These are phyloP conservation scores for Orychophragmus violaceus DNA, from an alignment of 345 rosid species.

Conservation along the genomic window DNA sequence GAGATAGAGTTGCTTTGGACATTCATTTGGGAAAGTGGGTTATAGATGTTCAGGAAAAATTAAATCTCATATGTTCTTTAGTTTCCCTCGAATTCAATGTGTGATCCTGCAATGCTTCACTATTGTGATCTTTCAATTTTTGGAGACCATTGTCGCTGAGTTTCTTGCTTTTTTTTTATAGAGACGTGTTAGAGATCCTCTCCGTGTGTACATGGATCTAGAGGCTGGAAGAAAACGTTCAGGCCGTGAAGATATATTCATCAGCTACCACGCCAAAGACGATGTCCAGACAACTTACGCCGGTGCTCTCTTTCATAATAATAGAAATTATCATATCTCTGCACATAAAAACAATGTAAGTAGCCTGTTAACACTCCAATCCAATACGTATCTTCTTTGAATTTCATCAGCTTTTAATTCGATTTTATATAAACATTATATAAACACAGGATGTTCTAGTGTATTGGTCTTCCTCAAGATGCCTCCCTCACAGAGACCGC, in stretches of 20 bases:
- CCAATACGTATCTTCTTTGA: not conserved
- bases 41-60: not conserved
- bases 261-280: constrained; percentile 85
- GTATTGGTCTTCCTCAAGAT: constrained; percentile 95
- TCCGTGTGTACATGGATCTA: constrained; percentile 91
- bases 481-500: constrained; percentile 62
- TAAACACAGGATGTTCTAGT: constrained; percentile 51
- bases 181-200: constrained; percentile 81
- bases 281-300: constrained; percentile 90
- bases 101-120: not conserved
- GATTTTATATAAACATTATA: no score
- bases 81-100: not conserved
- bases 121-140: not conserved
- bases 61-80: not conserved
- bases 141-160: not conserved
- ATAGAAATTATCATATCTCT: constrained; percentile 73
- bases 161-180: constrained; percentile 19
- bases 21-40: not conserved
- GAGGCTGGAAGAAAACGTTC: constrained; percentile 81
- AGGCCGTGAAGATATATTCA: constrained; percentile 79
- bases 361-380: not conserved
- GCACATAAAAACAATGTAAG: constrained; percentile 62
- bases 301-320: constrained; percentile 81
- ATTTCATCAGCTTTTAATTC: not conserved
- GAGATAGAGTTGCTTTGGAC: not conserved